Percentiles rank a stretch among this genome's conserved stretches.
These are phyloP conservation scores for Pascua sp. DNA, from an alignment of 1,284 basidiomycete species.

Conservation along the genomic window DNA sequence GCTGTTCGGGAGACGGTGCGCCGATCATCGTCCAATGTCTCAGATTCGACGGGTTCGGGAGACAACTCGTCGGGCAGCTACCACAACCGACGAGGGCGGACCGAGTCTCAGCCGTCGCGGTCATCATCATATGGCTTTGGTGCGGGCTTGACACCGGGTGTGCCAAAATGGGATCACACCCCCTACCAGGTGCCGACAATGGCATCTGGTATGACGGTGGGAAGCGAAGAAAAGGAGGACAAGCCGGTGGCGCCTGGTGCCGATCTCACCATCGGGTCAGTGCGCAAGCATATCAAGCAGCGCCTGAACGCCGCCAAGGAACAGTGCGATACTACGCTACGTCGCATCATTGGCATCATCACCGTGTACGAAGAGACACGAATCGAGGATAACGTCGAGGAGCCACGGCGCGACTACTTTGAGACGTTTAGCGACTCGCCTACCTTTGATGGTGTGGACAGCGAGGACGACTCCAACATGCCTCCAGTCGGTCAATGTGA, in stretches of 20 bases:
- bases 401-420: conserved; percentile 40
- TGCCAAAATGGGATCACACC: conserved; percentile 43
- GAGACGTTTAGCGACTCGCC: conserved; percentile 43
- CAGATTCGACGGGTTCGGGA: no score
- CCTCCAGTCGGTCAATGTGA: conserved; percentile 14
- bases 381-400: conserved; percentile 29
- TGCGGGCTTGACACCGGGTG: conserved; percentile 33
- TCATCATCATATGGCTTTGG: conserved; percentile 33
- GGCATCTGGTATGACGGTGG: neutral
- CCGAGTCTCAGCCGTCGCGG: conserved; percentile 9
- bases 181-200: conserved; percentile 36
- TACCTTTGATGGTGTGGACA: conserved; percentile 35
- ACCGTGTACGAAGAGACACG: conserved; percentile 89
- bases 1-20: no score
- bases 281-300: conserved; percentile 86
- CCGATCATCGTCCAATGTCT: no score
- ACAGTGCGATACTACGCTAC: conserved; percentile 91
- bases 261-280: conserved; percentile 59
- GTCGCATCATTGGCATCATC: conserved; percentile 86
- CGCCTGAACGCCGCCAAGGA: conserved; percentile 90
- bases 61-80: neutral
- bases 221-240: conserved; percentile 7
- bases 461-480: conserved; percentile 29
- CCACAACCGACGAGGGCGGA: neutral
- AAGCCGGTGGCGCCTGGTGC: conserved; percentile 36